Evolutionary conservation across 1,284 basidiomycete genomes (phyloP).

Genomic region (Limonomyces culmigenus): DNA sequence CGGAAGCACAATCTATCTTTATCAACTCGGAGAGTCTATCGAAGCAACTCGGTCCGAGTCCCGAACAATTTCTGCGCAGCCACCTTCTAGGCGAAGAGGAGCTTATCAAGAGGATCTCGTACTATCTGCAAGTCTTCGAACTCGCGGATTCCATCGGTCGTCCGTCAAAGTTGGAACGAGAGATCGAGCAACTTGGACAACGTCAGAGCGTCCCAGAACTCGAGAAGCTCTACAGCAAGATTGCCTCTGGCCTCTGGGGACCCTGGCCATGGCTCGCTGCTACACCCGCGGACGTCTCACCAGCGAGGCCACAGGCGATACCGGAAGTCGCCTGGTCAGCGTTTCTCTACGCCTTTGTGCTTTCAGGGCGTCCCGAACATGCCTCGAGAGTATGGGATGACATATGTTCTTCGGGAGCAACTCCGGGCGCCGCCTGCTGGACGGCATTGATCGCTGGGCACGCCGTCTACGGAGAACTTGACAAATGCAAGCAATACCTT

Average conservation of each 20-base stretch:
- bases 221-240: slow-evolving; percentile 25
- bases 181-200: slow-evolving; percentile 26
- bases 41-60: neutral
- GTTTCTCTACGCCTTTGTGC: slow-evolving; percentile 44
- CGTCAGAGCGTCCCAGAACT: slow-evolving; percentile 17
- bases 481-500: slow-evolving; percentile 39
- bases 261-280: slow-evolving; percentile 28
- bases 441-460: slow-evolving; percentile 48
- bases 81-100: slow-evolving; percentile 16
- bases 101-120: slow-evolving; percentile 20
- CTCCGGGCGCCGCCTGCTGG: slow-evolving; percentile 36
- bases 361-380: slow-evolving; percentile 30
- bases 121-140: slow-evolving; percentile 28
- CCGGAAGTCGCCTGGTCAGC: slow-evolving; percentile 39
- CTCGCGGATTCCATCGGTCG: slow-evolving; percentile 31
- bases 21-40: too few species aligned
- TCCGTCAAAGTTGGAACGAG: slow-evolving; percentile 29
- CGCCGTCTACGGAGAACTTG: slow-evolving; percentile 24
- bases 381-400: slow-evolving; percentile 50
- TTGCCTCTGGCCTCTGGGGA: slow-evolving; percentile 32
- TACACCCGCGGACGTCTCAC: slow-evolving; percentile 16
- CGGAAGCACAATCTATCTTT: too few species aligned
- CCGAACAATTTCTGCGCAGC: slow-evolving; percentile 19
- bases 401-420: slow-evolving; percentile 29
- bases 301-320: slow-evolving; percentile 27